Percentiles rank a stretch among this genome's conserved stretches.
These are phyloP conservation scores for Lactarius pseudohatsudake DNA, from an alignment of 768 basidiomycete genomes.

Conservation along the genomic window DNA sequence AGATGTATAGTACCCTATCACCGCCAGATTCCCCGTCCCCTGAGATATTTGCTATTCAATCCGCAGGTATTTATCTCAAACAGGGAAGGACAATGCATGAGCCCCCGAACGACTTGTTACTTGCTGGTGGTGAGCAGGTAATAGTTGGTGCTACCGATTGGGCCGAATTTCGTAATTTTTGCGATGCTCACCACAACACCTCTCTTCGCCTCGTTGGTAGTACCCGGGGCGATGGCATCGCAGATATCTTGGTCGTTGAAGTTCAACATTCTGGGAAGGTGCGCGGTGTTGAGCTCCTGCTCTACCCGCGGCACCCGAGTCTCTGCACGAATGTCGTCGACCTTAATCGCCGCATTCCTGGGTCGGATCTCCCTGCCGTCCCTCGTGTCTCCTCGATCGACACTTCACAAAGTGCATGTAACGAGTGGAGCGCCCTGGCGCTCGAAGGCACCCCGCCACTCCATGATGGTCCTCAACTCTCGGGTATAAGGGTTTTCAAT, in stretches of 20 bases:
- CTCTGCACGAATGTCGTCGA: not conserved
- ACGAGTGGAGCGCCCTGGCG: constrained; percentile 10
- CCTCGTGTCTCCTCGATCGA: constrained; percentile 1
- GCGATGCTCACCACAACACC: constrained; percentile 2
- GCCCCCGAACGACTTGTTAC: constrained; percentile 3
- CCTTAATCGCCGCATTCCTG: constrained; percentile 19
- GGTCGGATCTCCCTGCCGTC: constrained; percentile 5
- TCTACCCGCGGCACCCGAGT: constrained; percentile 4
- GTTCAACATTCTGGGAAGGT: constrained; percentile 7
- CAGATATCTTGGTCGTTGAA: constrained; percentile 18
- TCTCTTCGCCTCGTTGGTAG: constrained; percentile 16
- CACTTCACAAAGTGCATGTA: not conserved
- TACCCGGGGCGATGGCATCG: not conserved
- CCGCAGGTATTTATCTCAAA: constrained; percentile 10
- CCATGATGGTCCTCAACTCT: not conserved
- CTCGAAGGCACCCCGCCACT: constrained; percentile 14
- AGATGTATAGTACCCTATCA: constrained; percentile 1
- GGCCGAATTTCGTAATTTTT: constrained; percentile 14
- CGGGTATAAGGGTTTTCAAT: not conserved
- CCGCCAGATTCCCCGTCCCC: not conserved
- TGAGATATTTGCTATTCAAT: not conserved
- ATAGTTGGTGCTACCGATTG: constrained; percentile 16
- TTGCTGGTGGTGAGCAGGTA: constrained; percentile 12
- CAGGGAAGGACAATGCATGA: constrained; percentile 4
- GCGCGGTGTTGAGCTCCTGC: constrained; percentile 16